These are phyloP conservation scores for Thermomucor indicae-seudaticae DNA, from an alignment of 371 early-diverging fungal species.

Conservation along the genomic window DNA sequence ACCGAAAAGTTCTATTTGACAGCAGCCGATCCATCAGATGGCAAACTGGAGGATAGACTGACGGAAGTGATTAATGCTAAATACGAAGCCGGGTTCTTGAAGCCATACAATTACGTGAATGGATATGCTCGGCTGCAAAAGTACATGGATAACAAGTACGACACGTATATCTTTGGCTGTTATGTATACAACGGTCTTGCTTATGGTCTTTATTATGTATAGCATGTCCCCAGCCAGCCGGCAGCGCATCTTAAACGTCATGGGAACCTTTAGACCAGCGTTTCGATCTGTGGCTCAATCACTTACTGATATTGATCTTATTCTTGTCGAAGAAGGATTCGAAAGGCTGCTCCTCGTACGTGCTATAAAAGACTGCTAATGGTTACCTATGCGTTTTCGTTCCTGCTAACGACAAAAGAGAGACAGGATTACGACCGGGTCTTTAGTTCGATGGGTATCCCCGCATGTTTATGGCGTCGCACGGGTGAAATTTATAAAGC, in stretches of 20 bases:
- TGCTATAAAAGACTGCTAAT: neutral
- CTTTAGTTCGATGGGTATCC: conserved; percentile 91
- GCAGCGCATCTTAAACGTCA: conserved; percentile 78
- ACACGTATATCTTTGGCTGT: too few relatives aligned
- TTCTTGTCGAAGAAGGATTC: conserved; percentile 91
- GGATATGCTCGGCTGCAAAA: conserved; percentile 85
- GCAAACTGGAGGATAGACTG: conserved; percentile 76
- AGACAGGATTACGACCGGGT: conserved; percentile 84
- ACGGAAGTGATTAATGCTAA: conserved; percentile 90
- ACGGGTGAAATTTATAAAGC: conserved; percentile 96
- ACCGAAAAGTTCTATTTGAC: conserved; percentile 87
- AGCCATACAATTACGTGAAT: conserved; percentile 92
- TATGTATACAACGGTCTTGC: too few relatives aligned
- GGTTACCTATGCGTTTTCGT: neutral
- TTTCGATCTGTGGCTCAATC: conserved; percentile 84
- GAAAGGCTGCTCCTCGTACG: conserved; percentile 80
- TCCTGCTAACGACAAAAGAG: too few relatives aligned
- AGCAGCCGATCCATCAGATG: conserved; percentile 86
- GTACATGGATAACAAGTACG: conserved; percentile 87
- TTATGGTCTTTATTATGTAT: neutral
- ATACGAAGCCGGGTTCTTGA: conserved; percentile 89
- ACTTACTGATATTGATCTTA: conserved; percentile 89
- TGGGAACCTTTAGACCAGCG: conserved; percentile 83
- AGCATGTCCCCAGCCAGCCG: conserved; percentile 73
- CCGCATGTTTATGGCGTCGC: conserved; percentile 92